phyloP scores from a whole-genome alignment of 2,329 filamentous ascomycete species.

The Colletotrichum sp. region DNA sequence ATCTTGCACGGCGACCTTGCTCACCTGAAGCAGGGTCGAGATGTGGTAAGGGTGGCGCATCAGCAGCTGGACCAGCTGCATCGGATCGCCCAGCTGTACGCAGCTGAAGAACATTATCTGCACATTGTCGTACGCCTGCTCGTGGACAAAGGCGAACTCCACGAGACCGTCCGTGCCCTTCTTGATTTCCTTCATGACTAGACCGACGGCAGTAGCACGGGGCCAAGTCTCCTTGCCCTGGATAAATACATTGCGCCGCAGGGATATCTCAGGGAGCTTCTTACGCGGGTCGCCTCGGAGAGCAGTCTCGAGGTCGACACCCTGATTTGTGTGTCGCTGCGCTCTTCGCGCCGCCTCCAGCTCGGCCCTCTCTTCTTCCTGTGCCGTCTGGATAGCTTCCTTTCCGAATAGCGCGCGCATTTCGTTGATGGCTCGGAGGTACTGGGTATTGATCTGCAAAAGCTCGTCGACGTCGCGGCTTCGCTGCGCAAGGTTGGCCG shows the following conservation, averaged over 20 bases:
- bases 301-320: constrained; percentile 63
- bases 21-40: constrained; percentile 91
- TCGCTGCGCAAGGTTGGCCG: constrained; percentile 3
- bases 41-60: constrained; percentile 75
- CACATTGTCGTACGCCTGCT: constrained; percentile 72
- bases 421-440: constrained; percentile 87
- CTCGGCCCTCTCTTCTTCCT: constrained; percentile 54
- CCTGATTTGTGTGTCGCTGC: constrained; percentile 43
- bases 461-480: constrained; percentile 37
- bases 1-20: constrained; percentile 89
- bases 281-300: constrained; percentile 62
- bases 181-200: constrained; percentile 75
- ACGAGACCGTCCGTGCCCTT: constrained; percentile 57
- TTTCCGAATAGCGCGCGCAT: constrained; percentile 72
- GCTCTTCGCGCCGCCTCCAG: constrained; percentile 38
- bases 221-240: constrained; percentile 91
- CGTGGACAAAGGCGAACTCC: constrained; percentile 82
- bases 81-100: constrained; percentile 85
- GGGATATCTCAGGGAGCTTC: constrained; percentile 72
- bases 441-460: constrained; percentile 63
- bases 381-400: constrained; percentile 61
- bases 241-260: constrained; percentile 82
- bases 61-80: constrained; percentile 79
- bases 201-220: constrained; percentile 75
- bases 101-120: constrained; percentile 79